These are phyloP conservation scores for Penicillium canescens DNA, from an alignment of 495 filamentous ascomycete species.

Conservation along the genomic window DNA sequence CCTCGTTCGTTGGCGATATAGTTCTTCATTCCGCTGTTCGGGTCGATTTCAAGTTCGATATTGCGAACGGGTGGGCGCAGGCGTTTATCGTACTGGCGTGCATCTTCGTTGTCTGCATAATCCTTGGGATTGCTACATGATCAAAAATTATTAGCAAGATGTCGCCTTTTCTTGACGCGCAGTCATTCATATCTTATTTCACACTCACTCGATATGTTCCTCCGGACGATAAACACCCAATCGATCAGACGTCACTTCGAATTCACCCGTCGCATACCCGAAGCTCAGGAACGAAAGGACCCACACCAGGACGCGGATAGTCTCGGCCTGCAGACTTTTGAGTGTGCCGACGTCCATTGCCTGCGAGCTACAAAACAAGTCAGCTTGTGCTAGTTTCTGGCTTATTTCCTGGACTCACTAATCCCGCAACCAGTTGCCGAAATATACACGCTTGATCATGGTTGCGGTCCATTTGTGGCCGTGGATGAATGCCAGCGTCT, in stretches of 20 bases:
- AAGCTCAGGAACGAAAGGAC: slow-evolving; percentile 89
- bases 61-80: slow-evolving; percentile 74
- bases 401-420: slow-evolving; percentile 31
- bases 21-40: slow-evolving; percentile 93
- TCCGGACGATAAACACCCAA: slow-evolving; percentile 92
- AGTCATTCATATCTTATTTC: too few species aligned
- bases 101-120: slow-evolving; percentile 87
- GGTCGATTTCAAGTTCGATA: slow-evolving; percentile 80
- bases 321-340: slow-evolving; percentile 84
- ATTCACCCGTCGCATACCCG: slow-evolving; percentile 95
- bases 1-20: slow-evolving; percentile 93
- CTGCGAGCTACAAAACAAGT: slow-evolving; percentile 62
- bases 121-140: slow-evolving; percentile 70
- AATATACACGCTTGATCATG: slow-evolving; percentile 88
- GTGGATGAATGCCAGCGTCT: slow-evolving; percentile 80
- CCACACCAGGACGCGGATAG: slow-evolving; percentile 90
- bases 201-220: slow-evolving; percentile 76
- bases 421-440: slow-evolving; percentile 63
- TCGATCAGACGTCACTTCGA: slow-evolving; percentile 90
- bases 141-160: background rate
- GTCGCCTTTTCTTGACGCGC: too few species aligned
- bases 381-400: slow-evolving; percentile 3
- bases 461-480: slow-evolving; percentile 94
- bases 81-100: slow-evolving; percentile 78
- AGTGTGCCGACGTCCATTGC: slow-evolving; percentile 91